Percentiles rank a stretch among this genome's conserved stretches.
Evolutionary conservation across 1,284 basidiomycete species (phyloP).

Genomic region (Testicularia cyperi): DNA sequence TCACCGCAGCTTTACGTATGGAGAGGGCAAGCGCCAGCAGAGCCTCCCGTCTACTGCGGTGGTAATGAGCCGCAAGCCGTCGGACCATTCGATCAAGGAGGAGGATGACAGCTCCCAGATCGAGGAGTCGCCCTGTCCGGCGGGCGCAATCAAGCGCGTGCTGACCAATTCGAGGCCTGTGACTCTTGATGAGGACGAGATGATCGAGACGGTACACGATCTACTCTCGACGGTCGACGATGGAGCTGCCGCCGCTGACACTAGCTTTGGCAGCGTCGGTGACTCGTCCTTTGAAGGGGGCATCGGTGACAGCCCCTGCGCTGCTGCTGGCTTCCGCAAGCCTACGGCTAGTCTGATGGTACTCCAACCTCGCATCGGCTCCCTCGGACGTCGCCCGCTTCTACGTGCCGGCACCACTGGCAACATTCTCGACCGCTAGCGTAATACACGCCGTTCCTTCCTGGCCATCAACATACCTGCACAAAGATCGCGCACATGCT

Average conservation of each 20-base stretch:
- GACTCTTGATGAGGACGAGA: background rate
- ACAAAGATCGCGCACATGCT: too few relatives aligned
- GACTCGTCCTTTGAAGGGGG: constrained; percentile 53
- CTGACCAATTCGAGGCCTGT: background rate
- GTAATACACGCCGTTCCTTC: too few relatives aligned
- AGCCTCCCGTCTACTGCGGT: background rate
- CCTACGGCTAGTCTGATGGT: constrained; percentile 17
- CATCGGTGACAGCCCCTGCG: constrained; percentile 46
- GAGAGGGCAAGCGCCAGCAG: constrained; percentile 30
- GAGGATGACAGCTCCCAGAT: constrained; percentile 23
- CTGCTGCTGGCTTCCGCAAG: constrained; percentile 27
- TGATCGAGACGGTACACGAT: too few relatives aligned
- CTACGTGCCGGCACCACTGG: constrained; percentile 31
- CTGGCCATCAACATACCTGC: too few relatives aligned
- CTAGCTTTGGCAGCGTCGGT: constrained; percentile 50
- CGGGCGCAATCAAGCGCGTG: background rate
- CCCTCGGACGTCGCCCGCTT: constrained; percentile 25
- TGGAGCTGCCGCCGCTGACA: constrained; percentile 27
- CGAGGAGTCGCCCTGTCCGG: constrained; percentile 35
- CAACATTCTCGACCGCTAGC: constrained; percentile 22
- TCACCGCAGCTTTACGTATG: constrained; percentile 55
- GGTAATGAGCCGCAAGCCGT: background rate
- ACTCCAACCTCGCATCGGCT: constrained; percentile 14
- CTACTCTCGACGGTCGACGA: too few relatives aligned
- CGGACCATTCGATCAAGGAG: constrained; percentile 25